Evolutionary conservation across 139 green algal species (phyloP).

Genomic region (Coelastrella sp.): DNA sequence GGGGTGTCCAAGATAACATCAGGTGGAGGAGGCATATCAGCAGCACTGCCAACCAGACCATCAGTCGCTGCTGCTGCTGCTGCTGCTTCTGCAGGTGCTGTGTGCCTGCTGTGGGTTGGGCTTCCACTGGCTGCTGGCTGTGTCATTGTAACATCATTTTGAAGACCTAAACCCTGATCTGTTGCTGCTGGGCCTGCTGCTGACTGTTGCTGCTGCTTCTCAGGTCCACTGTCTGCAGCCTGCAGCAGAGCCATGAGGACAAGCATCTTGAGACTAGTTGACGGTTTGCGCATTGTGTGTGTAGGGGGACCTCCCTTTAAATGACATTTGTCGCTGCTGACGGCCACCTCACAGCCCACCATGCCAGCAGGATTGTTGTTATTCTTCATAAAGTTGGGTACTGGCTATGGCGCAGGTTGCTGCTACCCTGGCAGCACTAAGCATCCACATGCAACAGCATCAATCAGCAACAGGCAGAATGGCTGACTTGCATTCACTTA

Average conservation of each 20-base stretch:
- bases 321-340: no score
- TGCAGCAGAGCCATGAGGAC: not conserved
- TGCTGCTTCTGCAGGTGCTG: not conserved
- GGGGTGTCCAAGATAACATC: not conserved
- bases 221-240: not conserved
- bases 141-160: not conserved
- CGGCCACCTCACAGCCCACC: no score
- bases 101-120: not conserved
- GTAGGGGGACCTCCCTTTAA: no score
- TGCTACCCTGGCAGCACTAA: no score
- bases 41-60: not conserved
- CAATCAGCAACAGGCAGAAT: no score
- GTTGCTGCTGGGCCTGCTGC: not conserved
- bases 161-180: not conserved
- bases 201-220: not conserved
- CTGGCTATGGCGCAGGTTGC: no score
- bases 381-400: no score
- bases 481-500: no score
- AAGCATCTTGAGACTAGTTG: no score
- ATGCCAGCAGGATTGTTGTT: no score
- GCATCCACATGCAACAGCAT: no score
- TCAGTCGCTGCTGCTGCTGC: conserved; percentile 8
- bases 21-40: not conserved
- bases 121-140: conserved; percentile 10
- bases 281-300: no score